These are phyloP conservation scores for Amauroascus niger DNA, from an alignment of 2,329 filamentous ascomycete genomes.

Conservation along the genomic window DNA sequence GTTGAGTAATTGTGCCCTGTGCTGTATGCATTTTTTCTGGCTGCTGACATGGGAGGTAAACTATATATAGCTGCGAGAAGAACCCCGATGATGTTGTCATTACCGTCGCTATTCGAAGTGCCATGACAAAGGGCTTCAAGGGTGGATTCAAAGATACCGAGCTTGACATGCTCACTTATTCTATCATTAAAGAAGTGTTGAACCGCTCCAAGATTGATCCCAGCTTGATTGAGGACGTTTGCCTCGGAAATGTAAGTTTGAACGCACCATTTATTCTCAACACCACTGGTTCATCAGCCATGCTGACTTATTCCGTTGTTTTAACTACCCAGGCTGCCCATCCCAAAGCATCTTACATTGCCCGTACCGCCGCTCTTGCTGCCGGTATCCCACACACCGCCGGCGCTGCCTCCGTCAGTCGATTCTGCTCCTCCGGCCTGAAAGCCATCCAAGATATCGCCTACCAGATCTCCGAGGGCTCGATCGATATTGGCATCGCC, in stretches of 20 bases:
- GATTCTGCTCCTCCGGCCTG: constrained; percentile 94
- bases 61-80: constrained; percentile 66
- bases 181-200: constrained; percentile 66
- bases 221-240: constrained; percentile 75
- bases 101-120: constrained; percentile 81
- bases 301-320: background rate
- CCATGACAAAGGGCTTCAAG: constrained; percentile 78
- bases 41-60: constrained; percentile 1
- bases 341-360: constrained; percentile 69
- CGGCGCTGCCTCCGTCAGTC: constrained; percentile 72
- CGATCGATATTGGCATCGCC: constrained; percentile 79
- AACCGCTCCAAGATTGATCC: constrained; percentile 69
- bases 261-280: background rate
- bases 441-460: constrained; percentile 94
- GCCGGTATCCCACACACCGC: constrained; percentile 91
- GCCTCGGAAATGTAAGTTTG: constrained; percentile 69
- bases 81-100: constrained; percentile 96
- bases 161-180: constrained; percentile 77
- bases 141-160: constrained; percentile 91
- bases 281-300: background rate
- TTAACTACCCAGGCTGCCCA: constrained; percentile 2
- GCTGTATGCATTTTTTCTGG: background rate
- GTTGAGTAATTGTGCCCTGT: no score
- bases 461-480: constrained; percentile 67
- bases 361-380: constrained; percentile 76